Evolutionary conservation across 805 yeast genomes (phyloP), one percentile per base, ranked within the genome.

Genomic region (Saturnispora ahearnii): DNA sequence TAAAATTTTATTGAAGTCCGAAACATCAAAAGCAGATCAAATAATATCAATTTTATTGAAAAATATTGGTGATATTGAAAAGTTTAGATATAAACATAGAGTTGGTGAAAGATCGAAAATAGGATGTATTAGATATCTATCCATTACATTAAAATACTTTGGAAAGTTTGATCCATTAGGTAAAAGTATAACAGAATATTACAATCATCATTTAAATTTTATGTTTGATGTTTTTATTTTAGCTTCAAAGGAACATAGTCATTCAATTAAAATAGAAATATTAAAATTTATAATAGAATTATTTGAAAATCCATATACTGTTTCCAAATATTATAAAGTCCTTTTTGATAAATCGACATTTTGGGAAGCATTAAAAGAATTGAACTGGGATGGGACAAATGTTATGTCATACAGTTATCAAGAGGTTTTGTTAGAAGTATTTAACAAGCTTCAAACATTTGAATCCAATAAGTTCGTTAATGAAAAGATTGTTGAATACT

Each of bases 41-140:
- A 38, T 60, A 2, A 40, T 62, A 12, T 29, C 48, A 1, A 48
- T 41, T 6, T 22, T 57, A 5, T 59, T 62, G 31, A 59, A 60
- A 44, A 55, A 58, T 6, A 45, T 61, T 9, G 29, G 50, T 9
- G 48, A 47, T 26, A 51, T 53, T 28, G 49, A 33, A 13, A 21
- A 33, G 30, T 44, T 41, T 18, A 41, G 26, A 12, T 34, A 32
- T 24, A 33, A 29, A 29, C 48, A 49, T 33, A 47, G 51, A 37
- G 24, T 18, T 9, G 46, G 52, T 8, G 54, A 55, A 43, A 51
- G 50, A 18, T 32, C 56, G 1, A 51, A 56, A 8, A 22, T 56
- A 5, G 65, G 63, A 6, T 56, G 62, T 41, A 48, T 60, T 8
- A 44, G 53, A 12, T 48, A 57, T 11, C 13, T 63, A 10, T 51